phyloP scores from a whole-genome alignment of 108 stramenopile genomes.

The Craspedostauros australis region DNA sequence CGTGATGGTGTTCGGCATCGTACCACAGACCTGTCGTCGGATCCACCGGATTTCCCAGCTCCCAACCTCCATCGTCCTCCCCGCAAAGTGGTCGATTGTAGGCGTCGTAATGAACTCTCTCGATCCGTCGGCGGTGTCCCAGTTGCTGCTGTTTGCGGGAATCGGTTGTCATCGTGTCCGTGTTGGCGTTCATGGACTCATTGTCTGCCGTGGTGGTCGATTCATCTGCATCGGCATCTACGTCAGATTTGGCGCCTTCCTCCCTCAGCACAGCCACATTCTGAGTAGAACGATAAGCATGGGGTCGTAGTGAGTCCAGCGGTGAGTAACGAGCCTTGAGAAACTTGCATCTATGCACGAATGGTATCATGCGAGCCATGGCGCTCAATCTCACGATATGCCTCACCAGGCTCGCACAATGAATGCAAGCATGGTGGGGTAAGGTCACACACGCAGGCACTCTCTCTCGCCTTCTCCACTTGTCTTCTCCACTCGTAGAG shows the following conservation, averaged over 20 bases:
- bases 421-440: too few relatives aligned
- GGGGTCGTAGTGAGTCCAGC: neutral
- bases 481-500: too few relatives aligned
- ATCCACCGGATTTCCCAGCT: slow-evolving; percentile 71
- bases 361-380: neutral
- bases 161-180: slow-evolving; percentile 5
- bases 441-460: neutral
- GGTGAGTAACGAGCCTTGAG: neutral
- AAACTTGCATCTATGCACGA: neutral
- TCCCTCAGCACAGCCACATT: slow-evolving; percentile 40
- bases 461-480: neutral
- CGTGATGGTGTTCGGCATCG: slow-evolving; percentile 12
- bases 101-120: slow-evolving; percentile 45
- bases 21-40: slow-evolving; percentile 64
- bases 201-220: neutral
- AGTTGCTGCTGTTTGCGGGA: neutral
- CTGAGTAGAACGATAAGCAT: slow-evolving; percentile 8
- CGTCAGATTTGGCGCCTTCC: slow-evolving; percentile 8
- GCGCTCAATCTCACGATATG: neutral
- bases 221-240: too few relatives aligned
- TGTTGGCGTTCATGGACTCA: neutral
- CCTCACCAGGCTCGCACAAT: neutral
- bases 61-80: slow-evolving; percentile 52
- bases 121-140: slow-evolving; percentile 18
- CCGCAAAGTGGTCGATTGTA: slow-evolving; percentile 29